Percentiles rank a stretch among this genome's conserved stretches.
These are phyloP conservation scores for Golubevia pallescens DNA, from an alignment of 1,284 basidiomycete genomes.

Conservation along the genomic window DNA sequence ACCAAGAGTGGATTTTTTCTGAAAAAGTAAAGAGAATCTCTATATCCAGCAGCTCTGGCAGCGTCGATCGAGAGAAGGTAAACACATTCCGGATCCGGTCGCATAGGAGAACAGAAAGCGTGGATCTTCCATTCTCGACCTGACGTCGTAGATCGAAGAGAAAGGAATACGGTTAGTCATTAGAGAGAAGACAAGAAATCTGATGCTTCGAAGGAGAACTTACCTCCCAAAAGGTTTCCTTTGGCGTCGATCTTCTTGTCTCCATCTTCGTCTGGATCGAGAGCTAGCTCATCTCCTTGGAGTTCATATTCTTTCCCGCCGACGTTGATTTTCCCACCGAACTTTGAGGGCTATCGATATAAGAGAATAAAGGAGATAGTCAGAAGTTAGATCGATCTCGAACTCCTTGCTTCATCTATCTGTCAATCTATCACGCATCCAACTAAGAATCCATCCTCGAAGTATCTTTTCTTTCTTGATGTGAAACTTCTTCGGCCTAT, in stretches of 20 bases:
- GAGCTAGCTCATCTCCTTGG: conserved; percentile 84
- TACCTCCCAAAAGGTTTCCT: conserved; percentile 84
- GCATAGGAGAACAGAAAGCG: conserved; percentile 81
- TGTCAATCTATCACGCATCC: no score
- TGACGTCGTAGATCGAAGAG: no score
- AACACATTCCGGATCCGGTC: conserved; percentile 77
- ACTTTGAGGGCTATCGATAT: no score
- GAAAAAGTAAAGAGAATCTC: conserved; percentile 96
- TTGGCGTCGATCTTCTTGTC: conserved; percentile 87
- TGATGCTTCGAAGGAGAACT: conserved; percentile 43
- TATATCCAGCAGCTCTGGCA: conserved; percentile 90
- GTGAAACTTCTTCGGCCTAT: no score
- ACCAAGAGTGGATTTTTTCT: conserved; percentile 85
- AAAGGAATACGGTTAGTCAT: conserved; percentile 4
- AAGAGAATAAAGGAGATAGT: no score
- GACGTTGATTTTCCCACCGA: no score
- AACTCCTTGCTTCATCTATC: no score
- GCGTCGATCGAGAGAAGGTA: conserved; percentile 98
- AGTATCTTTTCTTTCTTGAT: no score
- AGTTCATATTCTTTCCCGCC: conserved; percentile 79
- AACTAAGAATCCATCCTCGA: no score
- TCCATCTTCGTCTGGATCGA: conserved; percentile 82
- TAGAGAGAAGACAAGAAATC: conserved; percentile 8
- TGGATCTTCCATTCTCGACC: conserved; percentile 85
- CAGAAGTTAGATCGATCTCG: no score